Percentiles rank a stretch among this genome's conserved stretches.
These are phyloP conservation scores for Curvularia lunata DNA, from an alignment of 2,329 filamentous ascomycete genomes.

Conservation along the genomic window DNA sequence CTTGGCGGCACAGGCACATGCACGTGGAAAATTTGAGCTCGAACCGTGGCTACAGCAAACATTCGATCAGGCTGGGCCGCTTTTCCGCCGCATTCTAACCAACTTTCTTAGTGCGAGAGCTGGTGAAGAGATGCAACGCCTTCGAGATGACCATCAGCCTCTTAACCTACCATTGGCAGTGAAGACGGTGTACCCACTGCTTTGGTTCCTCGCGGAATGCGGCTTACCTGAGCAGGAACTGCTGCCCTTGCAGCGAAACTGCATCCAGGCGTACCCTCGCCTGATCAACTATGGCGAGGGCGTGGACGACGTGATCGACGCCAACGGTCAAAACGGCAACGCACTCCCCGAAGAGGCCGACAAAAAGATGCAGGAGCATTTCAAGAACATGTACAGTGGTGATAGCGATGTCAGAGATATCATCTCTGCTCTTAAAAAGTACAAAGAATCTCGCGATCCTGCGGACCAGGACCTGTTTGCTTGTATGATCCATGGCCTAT, in stretches of 20 bases:
- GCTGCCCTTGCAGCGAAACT: slow-evolving; percentile 81
- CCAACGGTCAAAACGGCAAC: slow-evolving; percentile 82
- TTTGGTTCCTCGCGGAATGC: slow-evolving; percentile 72
- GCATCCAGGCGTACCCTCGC: slow-evolving; percentile 89
- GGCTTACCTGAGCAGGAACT: slow-evolving; percentile 70
- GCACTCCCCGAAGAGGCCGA: slow-evolving; percentile 79
- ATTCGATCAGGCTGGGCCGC: slow-evolving; percentile 65
- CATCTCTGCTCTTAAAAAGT: slow-evolving; percentile 80
- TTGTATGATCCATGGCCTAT: slow-evolving; percentile 97
- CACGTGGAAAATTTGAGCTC: slow-evolving; percentile 79
- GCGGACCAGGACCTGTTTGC: slow-evolving; percentile 93
- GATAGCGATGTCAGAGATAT: slow-evolving; percentile 87
- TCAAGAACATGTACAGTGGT: slow-evolving; percentile 96
- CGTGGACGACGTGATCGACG: slow-evolving; percentile 88
- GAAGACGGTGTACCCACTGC: slow-evolving; percentile 80
- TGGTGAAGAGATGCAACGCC: slow-evolving; percentile 76
- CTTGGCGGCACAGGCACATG: slow-evolving; percentile 83
- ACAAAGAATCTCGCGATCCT: slow-evolving; percentile 85
- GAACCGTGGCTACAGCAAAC: slow-evolving; percentile 79
- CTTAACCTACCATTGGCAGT: slow-evolving; percentile 79
- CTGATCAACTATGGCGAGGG: slow-evolving; percentile 96
- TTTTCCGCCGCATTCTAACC: slow-evolving; percentile 73
- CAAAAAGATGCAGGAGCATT: slow-evolving; percentile 93
- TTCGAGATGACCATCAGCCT: slow-evolving; percentile 71
- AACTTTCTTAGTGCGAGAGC: slow-evolving; percentile 88